Evolutionary conservation across 2,329 filamentous ascomycete genomes (phyloP), one percentile per base, ranked within the genome.

Genomic region (Cladophialophora exuberans): DNA sequence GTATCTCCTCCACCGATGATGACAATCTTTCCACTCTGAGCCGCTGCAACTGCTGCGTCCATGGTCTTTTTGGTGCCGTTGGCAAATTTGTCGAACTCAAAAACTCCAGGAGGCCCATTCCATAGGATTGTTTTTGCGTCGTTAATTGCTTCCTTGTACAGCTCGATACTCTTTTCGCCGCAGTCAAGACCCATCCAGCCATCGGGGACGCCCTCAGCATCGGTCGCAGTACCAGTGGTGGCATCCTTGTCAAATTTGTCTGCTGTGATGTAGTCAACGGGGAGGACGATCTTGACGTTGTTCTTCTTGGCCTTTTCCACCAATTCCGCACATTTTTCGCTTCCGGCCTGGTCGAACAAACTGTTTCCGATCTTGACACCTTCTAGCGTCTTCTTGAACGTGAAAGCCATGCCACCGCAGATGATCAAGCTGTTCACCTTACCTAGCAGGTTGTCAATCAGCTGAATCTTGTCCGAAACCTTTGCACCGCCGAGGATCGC

Each of bases 1-100:
- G 94, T 99, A 77, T 99, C 94, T 76, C 94, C 94, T 74, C 94
- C 94, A 61, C 94, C 94, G 63, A 99, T 97, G 78, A 99, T 97
- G 73, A 97, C 94, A 68, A 94, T 96, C 82, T 94, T 92, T 74
- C 91, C 92, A 59, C 79, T 83, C 75, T 89, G 80, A 57, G 88
- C 88, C 58, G 88, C 94, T 20, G 82, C 81, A 50, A 97, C 91
- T 50, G 87, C 92, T 54, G 90, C 90, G 69, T 97, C 89, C 65
- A 99, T 85, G 45, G 90, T 96, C 60, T 85, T 82, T 84, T 96
- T 96, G 70, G 94, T 99, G 67, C 90, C 94, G 61, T 81, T 86
- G 69, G 92, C 90, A 73, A 99, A 99, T 72, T 89, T 87, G 60
- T 97, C 90, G 70, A 97, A 88, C 83, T 99, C 94, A 69, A 99